Percentiles rank a stretch among this genome's conserved stretches.
Conservation (phyloP, 2,329 filamentous ascomycete genomes). For the Scedosporium apiospermum region DNA sequence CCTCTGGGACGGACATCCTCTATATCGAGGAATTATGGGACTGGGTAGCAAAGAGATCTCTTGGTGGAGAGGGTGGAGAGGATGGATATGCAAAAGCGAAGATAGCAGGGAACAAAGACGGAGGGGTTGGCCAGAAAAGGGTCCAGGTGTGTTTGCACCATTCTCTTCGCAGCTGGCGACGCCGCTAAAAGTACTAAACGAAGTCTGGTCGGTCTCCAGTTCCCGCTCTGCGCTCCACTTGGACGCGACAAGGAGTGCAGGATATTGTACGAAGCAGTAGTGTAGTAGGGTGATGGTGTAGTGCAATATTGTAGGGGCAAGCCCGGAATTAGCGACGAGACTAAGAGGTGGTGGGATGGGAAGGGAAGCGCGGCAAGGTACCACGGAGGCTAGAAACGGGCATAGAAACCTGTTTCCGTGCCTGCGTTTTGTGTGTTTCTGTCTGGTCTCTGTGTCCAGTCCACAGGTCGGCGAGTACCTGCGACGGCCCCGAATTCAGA, state of each 20-base stretch:
- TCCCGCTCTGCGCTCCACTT: slow-evolving; percentile 1
- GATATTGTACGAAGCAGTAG: neutral
- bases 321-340: too few species aligned
- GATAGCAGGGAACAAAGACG: neutral
- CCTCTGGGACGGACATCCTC: neutral
- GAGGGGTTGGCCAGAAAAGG: neutral
- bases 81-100: neutral
- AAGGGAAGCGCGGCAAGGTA: neutral
- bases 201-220: neutral
- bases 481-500: neutral
- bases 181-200: neutral
- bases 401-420: neutral
- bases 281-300: neutral
- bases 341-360: too few species aligned
- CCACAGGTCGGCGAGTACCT: neutral
- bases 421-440: neutral
- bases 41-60: neutral
- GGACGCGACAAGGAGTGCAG: neutral
- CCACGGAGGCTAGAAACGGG: neutral
- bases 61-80: neutral
- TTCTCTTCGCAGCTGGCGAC: neutral
- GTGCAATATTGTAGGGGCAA: neutral
- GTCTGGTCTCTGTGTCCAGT: neutral
- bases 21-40: neutral
- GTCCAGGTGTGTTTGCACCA: neutral